Conservation (phyloP, 2,329 filamentous ascomycete genomes). For the Pochonia chlamydosporia region DNA sequence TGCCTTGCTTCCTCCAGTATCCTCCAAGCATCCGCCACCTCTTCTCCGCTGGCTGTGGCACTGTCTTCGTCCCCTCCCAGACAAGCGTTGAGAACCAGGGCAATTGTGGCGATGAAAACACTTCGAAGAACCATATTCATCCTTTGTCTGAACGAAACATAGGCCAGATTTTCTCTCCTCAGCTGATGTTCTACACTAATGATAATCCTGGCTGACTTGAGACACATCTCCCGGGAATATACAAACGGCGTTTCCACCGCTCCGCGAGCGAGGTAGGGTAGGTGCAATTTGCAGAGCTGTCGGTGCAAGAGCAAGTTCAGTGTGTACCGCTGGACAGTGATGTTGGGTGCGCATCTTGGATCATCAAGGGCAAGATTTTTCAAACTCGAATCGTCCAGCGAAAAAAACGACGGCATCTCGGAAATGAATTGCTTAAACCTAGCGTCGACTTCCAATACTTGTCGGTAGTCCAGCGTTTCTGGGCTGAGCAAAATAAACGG, state of each 20-base stretch:
- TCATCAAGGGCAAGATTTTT: constrained; percentile 17
- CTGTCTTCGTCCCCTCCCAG: constrained; percentile 17
- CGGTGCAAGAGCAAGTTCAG: constrained; percentile 26
- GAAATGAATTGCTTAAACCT: constrained; percentile 20
- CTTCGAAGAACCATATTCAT: constrained; percentile 25
- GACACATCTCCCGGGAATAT: constrained; percentile 24
- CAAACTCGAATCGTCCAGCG: constrained; percentile 13
- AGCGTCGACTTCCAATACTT: constrained; percentile 26
- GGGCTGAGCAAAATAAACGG: constrained; percentile 17
- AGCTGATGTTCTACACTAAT: constrained; percentile 23
- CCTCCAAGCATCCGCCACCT: constrained; percentile 25
- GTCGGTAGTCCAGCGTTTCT: constrained; percentile 25
- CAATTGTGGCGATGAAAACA: constrained; percentile 28
- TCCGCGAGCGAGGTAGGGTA: constrained; percentile 28
- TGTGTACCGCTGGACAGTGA: constrained; percentile 26
- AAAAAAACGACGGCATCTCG: constrained; percentile 24
- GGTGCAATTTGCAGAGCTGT: constrained; percentile 28
- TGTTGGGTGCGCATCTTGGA: constrained; percentile 14
- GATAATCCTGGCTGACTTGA: constrained; percentile 24
- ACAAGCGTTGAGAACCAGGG: constrained; percentile 27
- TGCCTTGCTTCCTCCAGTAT: constrained; percentile 24
- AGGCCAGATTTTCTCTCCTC: constrained; percentile 19
- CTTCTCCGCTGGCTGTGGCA: constrained; percentile 17
- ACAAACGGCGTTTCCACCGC: constrained; percentile 26
- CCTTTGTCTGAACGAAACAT: constrained; percentile 21